Evolutionary conservation across 306 rosid species (phyloP).

Genomic region (Sesbania bispinosa): DNA sequence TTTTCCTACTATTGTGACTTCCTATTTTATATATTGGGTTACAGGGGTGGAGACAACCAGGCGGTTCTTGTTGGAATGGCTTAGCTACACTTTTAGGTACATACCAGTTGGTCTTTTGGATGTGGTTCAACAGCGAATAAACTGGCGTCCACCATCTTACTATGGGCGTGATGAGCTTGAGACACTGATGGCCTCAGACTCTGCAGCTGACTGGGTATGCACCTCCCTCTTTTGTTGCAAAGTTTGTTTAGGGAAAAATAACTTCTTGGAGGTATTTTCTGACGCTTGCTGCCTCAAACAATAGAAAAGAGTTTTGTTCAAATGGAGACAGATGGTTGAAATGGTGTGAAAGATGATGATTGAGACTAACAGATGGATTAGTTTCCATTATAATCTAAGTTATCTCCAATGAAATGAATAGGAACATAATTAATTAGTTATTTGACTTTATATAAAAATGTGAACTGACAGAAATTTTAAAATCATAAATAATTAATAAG

Average conservation of each 20-base stretch:
- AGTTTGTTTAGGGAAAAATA: no score
- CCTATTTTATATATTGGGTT: conserved; percentile 2
- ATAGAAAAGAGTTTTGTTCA: no score
- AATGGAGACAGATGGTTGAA: no score
- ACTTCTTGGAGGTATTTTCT: no score
- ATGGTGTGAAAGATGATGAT: no score
- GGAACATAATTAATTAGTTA: background rate
- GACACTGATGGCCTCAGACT: conserved; percentile 92
- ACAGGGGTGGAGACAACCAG: conserved; percentile 94
- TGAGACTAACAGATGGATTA: no score
- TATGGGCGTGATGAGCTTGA: conserved; percentile 85
- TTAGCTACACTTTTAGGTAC: conserved; percentile 84
- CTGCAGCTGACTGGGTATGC: conserved; percentile 95
- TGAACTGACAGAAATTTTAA: no score
- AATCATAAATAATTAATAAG: background rate
- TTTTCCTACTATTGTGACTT: background rate
- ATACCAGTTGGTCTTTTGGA: conserved; percentile 88
- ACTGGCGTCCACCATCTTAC: conserved; percentile 85
- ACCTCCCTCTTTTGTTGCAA: background rate
- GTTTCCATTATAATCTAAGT: background rate
- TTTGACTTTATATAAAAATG: background rate
- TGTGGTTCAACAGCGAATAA: conserved; percentile 70
- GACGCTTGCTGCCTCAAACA: no score
- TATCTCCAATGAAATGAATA: background rate
- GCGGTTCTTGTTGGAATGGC: conserved; percentile 91